Conservation (phyloP, 2,329 filamentous ascomycete species). For the Aureobasidium melanogenum region DNA sequence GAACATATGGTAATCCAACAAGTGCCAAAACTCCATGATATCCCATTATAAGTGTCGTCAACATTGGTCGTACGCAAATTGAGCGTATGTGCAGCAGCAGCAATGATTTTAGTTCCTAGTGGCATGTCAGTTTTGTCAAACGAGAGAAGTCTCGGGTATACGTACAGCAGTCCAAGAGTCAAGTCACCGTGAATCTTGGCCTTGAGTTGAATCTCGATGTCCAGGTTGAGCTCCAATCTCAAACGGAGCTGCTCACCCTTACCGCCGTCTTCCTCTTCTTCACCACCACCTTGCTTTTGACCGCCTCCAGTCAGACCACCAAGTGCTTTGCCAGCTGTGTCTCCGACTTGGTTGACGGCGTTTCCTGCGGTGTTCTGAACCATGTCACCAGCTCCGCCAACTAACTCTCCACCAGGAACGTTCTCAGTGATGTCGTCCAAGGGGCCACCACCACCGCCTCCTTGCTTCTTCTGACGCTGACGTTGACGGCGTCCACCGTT, state of each 20-base stretch:
- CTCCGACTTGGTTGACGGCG: slow-evolving; percentile 35
- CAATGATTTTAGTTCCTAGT: slow-evolving; percentile 12
- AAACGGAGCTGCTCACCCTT: slow-evolving; percentile 46
- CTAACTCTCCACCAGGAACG: slow-evolving; percentile 43
- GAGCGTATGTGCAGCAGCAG: background rate
- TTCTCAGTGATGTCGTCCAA: slow-evolving; percentile 49
- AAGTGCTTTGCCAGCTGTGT: slow-evolving; percentile 37
- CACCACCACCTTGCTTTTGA: slow-evolving; percentile 17
- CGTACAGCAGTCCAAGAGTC: slow-evolving; percentile 47
- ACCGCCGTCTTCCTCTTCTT: slow-evolving; percentile 27
- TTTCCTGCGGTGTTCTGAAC: slow-evolving; percentile 47
- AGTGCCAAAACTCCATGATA: slow-evolving; percentile 9
- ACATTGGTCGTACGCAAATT: slow-evolving; percentile 5
- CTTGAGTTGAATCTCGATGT: slow-evolving; percentile 55
- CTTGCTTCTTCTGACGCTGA: slow-evolving; percentile 43
- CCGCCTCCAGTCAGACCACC: slow-evolving; percentile 41
- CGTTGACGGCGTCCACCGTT: slow-evolving; percentile 48
- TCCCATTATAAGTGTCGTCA: slow-evolving; percentile 11
- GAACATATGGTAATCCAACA: slow-evolving; percentile 8
- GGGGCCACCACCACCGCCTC: slow-evolving; percentile 36
- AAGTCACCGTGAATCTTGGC: slow-evolving; percentile 57
- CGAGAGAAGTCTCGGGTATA: slow-evolving; percentile 14
- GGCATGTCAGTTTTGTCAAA: background rate
- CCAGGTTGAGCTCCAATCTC: slow-evolving; percentile 51
- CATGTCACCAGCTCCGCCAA: slow-evolving; percentile 45